These are phyloP conservation scores for Penicillium sp. DNA, from an alignment of 2,329 filamentous ascomycete species.

Conservation along the genomic window DNA sequence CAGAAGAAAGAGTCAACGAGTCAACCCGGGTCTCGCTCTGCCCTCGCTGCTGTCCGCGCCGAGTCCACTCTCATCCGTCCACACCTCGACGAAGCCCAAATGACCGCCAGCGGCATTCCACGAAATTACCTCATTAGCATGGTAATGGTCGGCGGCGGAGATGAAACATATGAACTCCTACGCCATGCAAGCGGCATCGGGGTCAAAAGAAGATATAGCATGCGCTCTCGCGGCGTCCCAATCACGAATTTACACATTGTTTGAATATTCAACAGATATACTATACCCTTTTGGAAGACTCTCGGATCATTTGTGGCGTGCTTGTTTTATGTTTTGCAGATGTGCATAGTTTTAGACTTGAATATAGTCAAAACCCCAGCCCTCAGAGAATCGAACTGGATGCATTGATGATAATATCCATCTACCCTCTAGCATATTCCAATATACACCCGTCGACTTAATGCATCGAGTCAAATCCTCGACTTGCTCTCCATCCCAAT, in stretches of 20 bases:
- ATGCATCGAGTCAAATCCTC: neutral
- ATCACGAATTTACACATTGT: conserved; percentile 76
- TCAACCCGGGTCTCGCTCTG: conserved; percentile 27
- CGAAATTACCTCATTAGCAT: conserved; percentile 73
- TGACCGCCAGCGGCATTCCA: conserved; percentile 65
- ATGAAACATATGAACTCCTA: conserved; percentile 63
- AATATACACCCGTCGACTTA: neutral
- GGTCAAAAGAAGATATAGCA: conserved; percentile 71
- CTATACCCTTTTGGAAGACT: conserved; percentile 10
- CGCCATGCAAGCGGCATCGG: conserved; percentile 65
- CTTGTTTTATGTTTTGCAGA: neutral
- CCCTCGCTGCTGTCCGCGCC: conserved; percentile 38
- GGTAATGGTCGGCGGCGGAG: conserved; percentile 75
- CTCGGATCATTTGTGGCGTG: neutral
- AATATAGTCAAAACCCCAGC: conserved; percentile 2
- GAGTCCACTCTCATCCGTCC: conserved; percentile 57
- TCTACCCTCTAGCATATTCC: neutral
- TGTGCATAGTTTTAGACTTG: conserved; percentile 2
- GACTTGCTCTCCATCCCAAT: neutral
- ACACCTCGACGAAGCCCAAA: conserved; percentile 71
- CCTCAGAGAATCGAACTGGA: neutral
- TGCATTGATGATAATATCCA: neutral
- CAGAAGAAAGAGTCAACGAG: neutral
- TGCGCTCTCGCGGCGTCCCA: conserved; percentile 74
- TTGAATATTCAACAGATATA: conserved; percentile 30